These are phyloP conservation scores for Torulaspora pretoriensis DNA, from an alignment of 1,139 yeast species.

Conservation along the genomic window DNA sequence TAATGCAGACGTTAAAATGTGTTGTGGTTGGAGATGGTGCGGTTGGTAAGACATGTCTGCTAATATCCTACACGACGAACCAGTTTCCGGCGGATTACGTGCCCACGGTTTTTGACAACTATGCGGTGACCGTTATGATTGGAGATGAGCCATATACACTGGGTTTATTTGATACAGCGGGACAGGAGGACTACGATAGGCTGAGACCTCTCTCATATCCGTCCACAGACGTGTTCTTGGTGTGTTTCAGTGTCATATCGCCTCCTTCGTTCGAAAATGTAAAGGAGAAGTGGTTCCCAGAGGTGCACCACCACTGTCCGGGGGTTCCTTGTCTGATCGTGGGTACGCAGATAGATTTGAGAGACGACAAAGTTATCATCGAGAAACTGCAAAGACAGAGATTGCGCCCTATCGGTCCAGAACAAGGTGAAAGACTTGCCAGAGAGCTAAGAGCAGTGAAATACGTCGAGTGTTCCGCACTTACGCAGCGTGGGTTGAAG, in stretches of 20 bases:
- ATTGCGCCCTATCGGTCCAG: slow-evolving; percentile 78
- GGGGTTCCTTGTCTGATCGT: slow-evolving; percentile 95
- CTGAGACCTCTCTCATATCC: slow-evolving; percentile 95
- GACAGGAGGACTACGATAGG: slow-evolving; percentile 98
- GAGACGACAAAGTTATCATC: slow-evolving; percentile 86
- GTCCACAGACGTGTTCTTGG: slow-evolving; percentile 91
- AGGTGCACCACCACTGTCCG: slow-evolving; percentile 96
- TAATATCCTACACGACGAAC: slow-evolving; percentile 84
- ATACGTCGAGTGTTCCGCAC: slow-evolving; percentile 96
- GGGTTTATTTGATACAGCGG: slow-evolving; percentile 96
- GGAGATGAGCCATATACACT: slow-evolving; percentile 97
- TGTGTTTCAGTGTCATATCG: slow-evolving; percentile 90
- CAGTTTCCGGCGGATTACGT: slow-evolving; percentile 87
- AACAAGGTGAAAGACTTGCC: slow-evolving; percentile 88
- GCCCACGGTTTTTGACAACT: slow-evolving; percentile 91
- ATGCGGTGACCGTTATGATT: slow-evolving; percentile 96
- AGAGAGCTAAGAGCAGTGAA: slow-evolving; percentile 91
- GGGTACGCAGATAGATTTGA: slow-evolving; percentile 91
- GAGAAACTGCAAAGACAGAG: slow-evolving; percentile 89
- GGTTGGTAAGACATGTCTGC: slow-evolving; percentile 87
- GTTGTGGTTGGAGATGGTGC: slow-evolving; percentile 99
- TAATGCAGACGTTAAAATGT: slow-evolving; percentile 86
- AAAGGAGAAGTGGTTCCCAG: slow-evolving; percentile 97
- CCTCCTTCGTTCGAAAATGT: slow-evolving; percentile 99
- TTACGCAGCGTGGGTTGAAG: slow-evolving; percentile 92